A percentile compares a stretch with the other conserved stretches of the same genome.
phyloP scores from a whole-genome alignment of 1,284 basidiomycete species.

The Coniferiporia weirii region DNA sequence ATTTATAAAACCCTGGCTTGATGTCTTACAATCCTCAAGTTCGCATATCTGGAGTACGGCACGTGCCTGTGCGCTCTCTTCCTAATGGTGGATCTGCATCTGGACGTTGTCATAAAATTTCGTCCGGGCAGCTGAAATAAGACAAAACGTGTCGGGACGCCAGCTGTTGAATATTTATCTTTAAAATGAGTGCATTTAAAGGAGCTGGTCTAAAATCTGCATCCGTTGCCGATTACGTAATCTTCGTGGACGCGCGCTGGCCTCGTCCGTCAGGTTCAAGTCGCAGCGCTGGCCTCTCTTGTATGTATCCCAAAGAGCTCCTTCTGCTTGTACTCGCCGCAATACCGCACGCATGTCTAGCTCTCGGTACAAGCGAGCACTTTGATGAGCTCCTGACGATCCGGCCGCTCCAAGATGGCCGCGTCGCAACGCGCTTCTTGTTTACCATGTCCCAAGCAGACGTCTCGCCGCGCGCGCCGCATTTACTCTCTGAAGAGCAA shows the following conservation, averaged over 20 bases:
- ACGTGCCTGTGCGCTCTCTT: too few relatives aligned
- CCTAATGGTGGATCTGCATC: too few relatives aligned
- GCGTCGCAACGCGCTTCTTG: constrained; percentile 77
- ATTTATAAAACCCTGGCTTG: background rate
- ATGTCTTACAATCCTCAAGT: background rate
- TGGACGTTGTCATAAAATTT: too few relatives aligned
- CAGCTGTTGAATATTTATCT: too few relatives aligned
- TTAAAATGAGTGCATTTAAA: too few relatives aligned
- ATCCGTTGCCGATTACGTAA: background rate
- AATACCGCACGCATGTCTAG: background rate
- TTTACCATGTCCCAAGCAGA: constrained; percentile 66
- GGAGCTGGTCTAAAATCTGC: too few relatives aligned
- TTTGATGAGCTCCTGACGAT: constrained; percentile 72
- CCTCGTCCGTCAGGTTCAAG: background rate
- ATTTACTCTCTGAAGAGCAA: constrained; percentile 44
- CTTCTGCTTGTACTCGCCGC: background rate
- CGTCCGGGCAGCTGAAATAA: too few relatives aligned
- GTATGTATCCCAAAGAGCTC: constrained; percentile 5
- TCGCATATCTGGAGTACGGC: too few relatives aligned
- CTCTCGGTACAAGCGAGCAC: constrained; percentile 31
- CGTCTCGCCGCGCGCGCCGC: constrained; percentile 49
- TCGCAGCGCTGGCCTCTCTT: background rate
- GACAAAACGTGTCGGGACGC: too few relatives aligned
- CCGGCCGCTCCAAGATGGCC: constrained; percentile 78
- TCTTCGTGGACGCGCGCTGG: background rate